phyloP scores from a whole-genome alignment of 2,329 filamentous ascomycete species.

The Aaosphaeria pasadenensis region DNA sequence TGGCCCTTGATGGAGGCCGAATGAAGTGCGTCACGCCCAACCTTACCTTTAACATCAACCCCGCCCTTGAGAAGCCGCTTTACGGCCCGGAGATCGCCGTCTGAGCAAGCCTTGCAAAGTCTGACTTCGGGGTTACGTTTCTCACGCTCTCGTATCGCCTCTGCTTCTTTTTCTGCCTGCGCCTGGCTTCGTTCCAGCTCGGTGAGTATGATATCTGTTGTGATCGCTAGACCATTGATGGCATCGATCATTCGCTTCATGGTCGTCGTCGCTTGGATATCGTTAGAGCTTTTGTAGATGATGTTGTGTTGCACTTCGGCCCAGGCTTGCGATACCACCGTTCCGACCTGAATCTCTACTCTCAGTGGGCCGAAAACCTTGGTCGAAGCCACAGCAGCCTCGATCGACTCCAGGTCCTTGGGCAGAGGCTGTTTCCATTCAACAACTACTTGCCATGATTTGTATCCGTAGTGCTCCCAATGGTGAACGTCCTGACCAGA shows the following conservation, averaged over 20 bases:
- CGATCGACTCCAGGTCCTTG: background rate
- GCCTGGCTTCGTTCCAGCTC: background rate
- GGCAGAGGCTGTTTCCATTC: background rate
- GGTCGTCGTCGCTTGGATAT: background rate
- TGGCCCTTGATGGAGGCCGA: no score
- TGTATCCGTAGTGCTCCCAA: background rate
- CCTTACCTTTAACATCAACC: no score
- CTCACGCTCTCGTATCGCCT: background rate
- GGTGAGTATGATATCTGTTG: background rate
- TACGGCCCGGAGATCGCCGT: no score
- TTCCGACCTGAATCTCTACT: background rate
- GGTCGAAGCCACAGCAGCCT: no score
- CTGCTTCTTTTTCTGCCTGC: background rate
- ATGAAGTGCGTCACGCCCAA: no score
- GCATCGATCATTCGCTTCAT: slow-evolving; percentile 2
- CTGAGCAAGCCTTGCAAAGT: no score
- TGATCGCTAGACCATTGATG: slow-evolving; percentile 1
- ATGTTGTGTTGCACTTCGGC: slow-evolving; percentile 1
- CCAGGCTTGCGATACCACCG: slow-evolving; percentile 1
- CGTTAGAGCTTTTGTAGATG: background rate
- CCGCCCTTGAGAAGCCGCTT: no score
- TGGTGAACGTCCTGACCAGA: background rate
- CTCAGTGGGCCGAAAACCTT: background rate
- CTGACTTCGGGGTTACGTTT: no score
- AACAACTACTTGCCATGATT: background rate